Conservation (phyloP, 2,329 filamentous ascomycete species). For the Fusarium poae region DNA sequence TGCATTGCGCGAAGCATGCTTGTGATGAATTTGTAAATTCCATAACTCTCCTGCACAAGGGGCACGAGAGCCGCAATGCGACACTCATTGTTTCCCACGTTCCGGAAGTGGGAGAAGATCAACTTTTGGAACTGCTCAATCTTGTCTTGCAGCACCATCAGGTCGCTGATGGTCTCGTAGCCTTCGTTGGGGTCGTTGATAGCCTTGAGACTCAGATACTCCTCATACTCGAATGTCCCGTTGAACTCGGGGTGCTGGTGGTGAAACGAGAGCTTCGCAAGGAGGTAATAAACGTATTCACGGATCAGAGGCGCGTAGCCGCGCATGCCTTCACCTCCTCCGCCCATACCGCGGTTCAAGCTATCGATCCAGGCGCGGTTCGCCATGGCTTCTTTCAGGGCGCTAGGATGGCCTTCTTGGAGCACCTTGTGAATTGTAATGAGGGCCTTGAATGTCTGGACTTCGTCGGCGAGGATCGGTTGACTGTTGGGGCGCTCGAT, state of each 20-base stretch:
- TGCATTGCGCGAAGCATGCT: slow-evolving; percentile 99
- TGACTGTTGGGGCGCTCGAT: slow-evolving; percentile 69
- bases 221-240: slow-evolving; percentile 98
- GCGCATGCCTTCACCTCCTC: slow-evolving; percentile 86
- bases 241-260: slow-evolving; percentile 98
- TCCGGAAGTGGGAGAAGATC: slow-evolving; percentile 96
- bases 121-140: slow-evolving; percentile 99
- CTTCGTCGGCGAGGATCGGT: slow-evolving; percentile 97
- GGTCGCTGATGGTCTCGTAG: slow-evolving; percentile 94
- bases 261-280: slow-evolving; percentile 96
- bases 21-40: slow-evolving; percentile 99
- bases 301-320: slow-evolving; percentile 93
- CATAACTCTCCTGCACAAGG: slow-evolving; percentile 96
- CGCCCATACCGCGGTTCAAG: slow-evolving; percentile 83
- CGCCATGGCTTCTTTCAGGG: slow-evolving; percentile 87
- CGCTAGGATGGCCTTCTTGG: slow-evolving; percentile 93
- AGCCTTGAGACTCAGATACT: slow-evolving; percentile 97
- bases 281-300: slow-evolving; percentile 96
- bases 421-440: slow-evolving; percentile 98
- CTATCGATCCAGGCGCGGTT: slow-evolving; percentile 94
- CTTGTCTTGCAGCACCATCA: slow-evolving; percentile 97
- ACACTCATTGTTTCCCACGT: slow-evolving; percentile 94
- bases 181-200: slow-evolving; percentile 99
- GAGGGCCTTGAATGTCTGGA: slow-evolving; percentile 98
- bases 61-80: slow-evolving; percentile 94